Percentiles rank a stretch among this genome's conserved stretches.
These are phyloP conservation scores for Penicillium thymicola DNA, from an alignment of 2,329 filamentous ascomycete genomes.

Conservation along the genomic window DNA sequence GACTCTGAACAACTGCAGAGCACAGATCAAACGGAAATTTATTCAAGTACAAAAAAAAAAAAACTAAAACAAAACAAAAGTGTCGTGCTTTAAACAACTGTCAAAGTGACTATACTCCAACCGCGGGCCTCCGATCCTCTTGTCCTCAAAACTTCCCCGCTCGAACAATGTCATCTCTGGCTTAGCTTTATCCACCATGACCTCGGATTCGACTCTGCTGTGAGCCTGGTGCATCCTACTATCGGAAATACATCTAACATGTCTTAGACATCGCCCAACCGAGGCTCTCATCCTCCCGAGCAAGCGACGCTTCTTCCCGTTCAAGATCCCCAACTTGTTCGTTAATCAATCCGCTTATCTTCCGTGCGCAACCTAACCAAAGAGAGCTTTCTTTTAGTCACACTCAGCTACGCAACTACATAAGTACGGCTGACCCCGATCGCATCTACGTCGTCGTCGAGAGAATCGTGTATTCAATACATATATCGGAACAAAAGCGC, in stretches of 20 bases:
- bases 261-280: constrained; percentile 60
- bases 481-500: constrained; percentile 66
- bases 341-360: constrained; percentile 27
- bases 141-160: constrained; percentile 11
- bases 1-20: constrained; percentile 13
- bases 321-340: constrained; percentile 64
- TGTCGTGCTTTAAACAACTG: background rate
- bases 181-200: constrained; percentile 37
- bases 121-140: constrained; percentile 2
- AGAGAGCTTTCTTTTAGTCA: constrained; percentile 32
- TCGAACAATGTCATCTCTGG: constrained; percentile 35
- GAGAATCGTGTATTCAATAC: constrained; percentile 68
- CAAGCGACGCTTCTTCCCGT: constrained; percentile 65
- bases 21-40: constrained; percentile 2
- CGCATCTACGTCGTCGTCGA: constrained; percentile 82
- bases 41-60: background rate
- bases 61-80: background rate
- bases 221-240: constrained; percentile 21
- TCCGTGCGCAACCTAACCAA: background rate
- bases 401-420: constrained; percentile 71
- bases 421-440: constrained; percentile 74
- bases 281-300: constrained; percentile 60
- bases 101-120: background rate
- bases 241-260: background rate
- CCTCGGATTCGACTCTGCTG: constrained; percentile 41